Base-by-base conservation (phyloP, 1,284 basidiomycete genomes). In the Rhodofomes roseus region DNA sequence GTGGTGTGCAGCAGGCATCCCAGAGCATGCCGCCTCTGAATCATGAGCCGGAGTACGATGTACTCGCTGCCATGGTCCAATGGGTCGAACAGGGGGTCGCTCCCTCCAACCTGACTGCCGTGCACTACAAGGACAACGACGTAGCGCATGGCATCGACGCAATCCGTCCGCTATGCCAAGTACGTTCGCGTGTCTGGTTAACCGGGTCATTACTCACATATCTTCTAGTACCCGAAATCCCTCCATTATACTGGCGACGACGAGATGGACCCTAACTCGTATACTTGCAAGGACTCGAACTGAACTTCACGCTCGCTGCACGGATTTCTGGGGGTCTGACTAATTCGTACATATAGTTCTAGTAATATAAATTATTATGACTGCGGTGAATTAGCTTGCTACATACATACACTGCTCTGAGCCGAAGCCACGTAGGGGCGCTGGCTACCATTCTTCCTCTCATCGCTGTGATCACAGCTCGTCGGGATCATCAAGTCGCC, bases 21-120 rank as follows among this genome's bases (percentile, higher is more conserved):
- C 34, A 22, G 12, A 57, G 23, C 1, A 60, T 58, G 54, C 60
- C 59, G 0, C 63, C 67, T 1, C 57, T 64, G 16, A 63, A 64
- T 2, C 31, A 50, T 29, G 65, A 63, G 18, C 55, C 70, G 4
- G 56, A 65, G 48, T 71, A 74, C 58, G 73, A 78, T 60, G 66
- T 76, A n/a, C 60, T 77, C 4, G 57, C 72, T 1, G 74, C 75
- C 16, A 68, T 77, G 41, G 69, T 76, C 11, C 64, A 71, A n/a
- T 79, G 77, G 77, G 74, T 77, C 4, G 77, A 79, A 57, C 53
- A 67, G 1, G 74, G 71, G 8, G 52, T 63, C 14, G 69, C 72
- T 0, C 76, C 76, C 8, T 70, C 70, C 34, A 61, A 55, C 2
- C 65, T 77, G 52, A 65, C 68, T 12, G 75, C 61, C 11, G 63